Evolutionary conservation across 169 alveolate species (phyloP), one percentile per base, ranked within the genome.

Genomic region (Cryptosporidium ryanae): DNA sequence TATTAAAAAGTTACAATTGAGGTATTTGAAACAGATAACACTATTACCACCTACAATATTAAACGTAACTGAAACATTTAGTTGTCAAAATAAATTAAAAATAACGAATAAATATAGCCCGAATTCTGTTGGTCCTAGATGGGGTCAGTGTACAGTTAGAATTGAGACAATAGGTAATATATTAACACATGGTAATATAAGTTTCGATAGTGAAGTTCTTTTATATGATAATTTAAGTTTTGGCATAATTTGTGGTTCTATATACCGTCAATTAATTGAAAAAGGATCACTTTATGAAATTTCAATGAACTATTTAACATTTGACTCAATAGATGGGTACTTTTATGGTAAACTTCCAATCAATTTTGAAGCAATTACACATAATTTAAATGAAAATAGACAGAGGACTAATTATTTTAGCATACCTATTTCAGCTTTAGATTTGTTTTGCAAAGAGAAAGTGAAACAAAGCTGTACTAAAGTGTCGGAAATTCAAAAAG

Each of bases 81-180:
- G 87, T 38, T 76, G 87, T 43, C 87, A 76, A 48, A 23, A 23
- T 65, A 68, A 68, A 54, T 43, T 55, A 38, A 31, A 65, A 4
- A 38, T 38, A 38, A 31, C 66, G 23, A 70, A 76, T 34, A 76
- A 76, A 59, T 15, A 57, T 29, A 61, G 68, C 29, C 87, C 87
- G 13, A 76, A 76, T 61, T 59, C 71, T 18, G 76, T 76, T 34
- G 87, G 87, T 0, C 87, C 87, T n/a, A 76, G 87, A 61, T 76
- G 87, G 87, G 71, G 87, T 25, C 87, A 76, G 29, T 59, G 71
- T 44, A 76, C 87, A 10, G 87, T 59, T 43, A 76, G 87, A 59
- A 76, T 76, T 23, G 87, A 76, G 31, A 76, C 70, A n/a, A 55
- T 76, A 21, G 87, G 87, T 6, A 76, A 76, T 61, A 57, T 76